Evolutionary conservation across 139 green algal genomes (phyloP), one percentile per base, ranked within the genome.

Genomic region (Protoeuglena noctilucae): DNA sequence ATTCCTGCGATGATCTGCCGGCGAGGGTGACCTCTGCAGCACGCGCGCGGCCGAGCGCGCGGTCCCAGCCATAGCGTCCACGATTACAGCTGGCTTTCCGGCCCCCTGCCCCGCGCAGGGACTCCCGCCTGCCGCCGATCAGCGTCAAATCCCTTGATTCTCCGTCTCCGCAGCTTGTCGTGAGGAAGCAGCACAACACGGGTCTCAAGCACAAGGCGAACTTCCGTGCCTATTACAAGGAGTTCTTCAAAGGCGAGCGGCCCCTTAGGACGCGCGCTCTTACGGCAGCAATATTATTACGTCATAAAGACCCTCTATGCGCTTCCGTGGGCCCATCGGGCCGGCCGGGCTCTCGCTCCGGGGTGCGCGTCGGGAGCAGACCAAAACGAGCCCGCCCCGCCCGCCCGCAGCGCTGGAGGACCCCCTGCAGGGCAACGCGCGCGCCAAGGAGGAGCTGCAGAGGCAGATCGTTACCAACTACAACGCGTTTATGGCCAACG

Each of bases 161-260:
- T 41, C 43, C 25, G 4, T 4, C n/a, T 4, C 2, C 47, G 57
- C 77, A 94, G 81, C 76, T 82, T 7, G 72, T 84, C n/a, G 87
- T 96, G n/a, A 58, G 87, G 4, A 93, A 91, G 54, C 87, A 96
- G 61, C 87, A 96, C 68, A 95, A 96, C 64, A 67, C 70, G 0
- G 87, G 87, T 2, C 95, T 88, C 71, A 96, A 96, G 69, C 87
- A 96, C 67, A 96, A 96, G 77, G 18, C 43, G 4, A 21, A 50
- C 17, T 9, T 27, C 7, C 43, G 17, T 17, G 4, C 12, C 14
- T 50, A 21, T 17, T 50, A 23, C 17, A 50, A 17, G 4, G 43
- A 27, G 17, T 50, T 50, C 43, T 7, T 50, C 43, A 17, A 21
- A 9, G 12, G 16, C 17, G 12, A 17, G 4, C 7, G 43, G 22